Evolutionary conservation across 352 stramenopile genomes (phyloP).

Genomic region (Bremia lactucae): DNA sequence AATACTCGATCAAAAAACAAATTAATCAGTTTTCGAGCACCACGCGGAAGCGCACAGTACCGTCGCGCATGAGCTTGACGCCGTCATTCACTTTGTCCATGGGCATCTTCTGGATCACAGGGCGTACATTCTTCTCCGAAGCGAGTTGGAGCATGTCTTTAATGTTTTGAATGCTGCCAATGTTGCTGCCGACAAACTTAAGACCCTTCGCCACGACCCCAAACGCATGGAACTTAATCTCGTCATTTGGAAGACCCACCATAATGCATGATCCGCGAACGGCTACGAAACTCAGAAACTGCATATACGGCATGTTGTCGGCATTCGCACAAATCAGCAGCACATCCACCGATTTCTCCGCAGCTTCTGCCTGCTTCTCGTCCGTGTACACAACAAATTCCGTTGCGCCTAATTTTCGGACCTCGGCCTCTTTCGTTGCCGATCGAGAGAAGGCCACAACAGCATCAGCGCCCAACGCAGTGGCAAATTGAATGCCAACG

Average conservation of each 20-base stretch:
- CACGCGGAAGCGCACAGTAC: slow-evolving; percentile 37
- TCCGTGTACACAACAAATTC: slow-evolving; percentile 49
- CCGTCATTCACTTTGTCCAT: slow-evolving; percentile 35
- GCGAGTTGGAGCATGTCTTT: slow-evolving; percentile 82
- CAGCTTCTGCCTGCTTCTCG: slow-evolving; percentile 20
- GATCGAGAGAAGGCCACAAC: slow-evolving; percentile 60
- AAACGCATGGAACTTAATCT: slow-evolving; percentile 48
- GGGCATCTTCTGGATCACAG: slow-evolving; percentile 38
- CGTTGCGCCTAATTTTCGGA: slow-evolving; percentile 42
- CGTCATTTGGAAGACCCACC: slow-evolving; percentile 50
- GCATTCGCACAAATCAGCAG: slow-evolving; percentile 67
- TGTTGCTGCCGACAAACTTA: slow-evolving; percentile 49
- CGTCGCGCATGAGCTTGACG: slow-evolving; percentile 31
- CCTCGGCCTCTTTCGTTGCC: slow-evolving; percentile 46
- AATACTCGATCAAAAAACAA: too few relatives aligned
- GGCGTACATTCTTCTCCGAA: slow-evolving; percentile 50
- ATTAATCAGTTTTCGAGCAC: slow-evolving; percentile 45
- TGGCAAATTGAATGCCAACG: slow-evolving; percentile 73
- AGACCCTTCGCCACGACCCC: slow-evolving; percentile 27
- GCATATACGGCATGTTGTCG: slow-evolving; percentile 36
- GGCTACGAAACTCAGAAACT: slow-evolving; percentile 45
- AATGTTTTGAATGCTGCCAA: slow-evolving; percentile 36
- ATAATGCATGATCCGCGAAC: slow-evolving; percentile 49
- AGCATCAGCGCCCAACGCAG: slow-evolving; percentile 43
- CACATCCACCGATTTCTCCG: slow-evolving; percentile 37